These are phyloP conservation scores for Fusarium coffeatum DNA, from an alignment of 2,329 filamentous ascomycete genomes.

Conservation along the genomic window DNA sequence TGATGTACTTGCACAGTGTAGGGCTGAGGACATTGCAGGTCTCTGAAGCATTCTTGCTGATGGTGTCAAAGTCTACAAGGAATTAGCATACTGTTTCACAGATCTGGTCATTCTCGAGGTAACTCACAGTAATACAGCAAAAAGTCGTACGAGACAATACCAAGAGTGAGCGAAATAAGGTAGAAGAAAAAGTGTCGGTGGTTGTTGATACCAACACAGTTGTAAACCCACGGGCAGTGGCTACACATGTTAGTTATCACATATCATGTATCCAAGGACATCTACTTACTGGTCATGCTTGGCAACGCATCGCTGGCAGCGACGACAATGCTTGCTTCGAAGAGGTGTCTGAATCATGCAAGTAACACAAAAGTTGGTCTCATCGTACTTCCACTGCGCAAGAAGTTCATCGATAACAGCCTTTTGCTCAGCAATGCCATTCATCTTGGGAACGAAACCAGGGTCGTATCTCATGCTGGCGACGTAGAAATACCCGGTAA, in stretches of 20 bases:
- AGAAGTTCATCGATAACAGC: constrained; percentile 89
- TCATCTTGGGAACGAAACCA: constrained; percentile 90
- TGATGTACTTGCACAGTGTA: constrained; percentile 78
- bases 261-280: neutral
- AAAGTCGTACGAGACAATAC: constrained; percentile 78
- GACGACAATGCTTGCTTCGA: constrained; percentile 93
- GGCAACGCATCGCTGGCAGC: constrained; percentile 91
- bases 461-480: constrained; percentile 89
- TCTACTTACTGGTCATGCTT: constrained; percentile 90
- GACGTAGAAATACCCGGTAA: constrained; percentile 88
- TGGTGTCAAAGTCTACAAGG: constrained; percentile 68
- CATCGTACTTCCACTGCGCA: constrained; percentile 88
- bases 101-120: neutral
- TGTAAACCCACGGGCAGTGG: constrained; percentile 98
- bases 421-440: constrained; percentile 89
- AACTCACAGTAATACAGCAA: constrained; percentile 77
- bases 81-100: constrained; percentile 14
- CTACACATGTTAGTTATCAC: constrained; percentile 59
- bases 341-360: constrained; percentile 96
- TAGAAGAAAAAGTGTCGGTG: constrained; percentile 96
- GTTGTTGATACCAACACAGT: constrained; percentile 95
- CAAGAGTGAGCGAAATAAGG: constrained; percentile 79
- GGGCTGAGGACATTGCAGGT: constrained; percentile 82
- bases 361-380: constrained; percentile 90
- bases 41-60: constrained; percentile 64